Evolutionary conservation across 192 early-diverging fungal species (phyloP).

Genomic region (Coemansia sp.): DNA sequence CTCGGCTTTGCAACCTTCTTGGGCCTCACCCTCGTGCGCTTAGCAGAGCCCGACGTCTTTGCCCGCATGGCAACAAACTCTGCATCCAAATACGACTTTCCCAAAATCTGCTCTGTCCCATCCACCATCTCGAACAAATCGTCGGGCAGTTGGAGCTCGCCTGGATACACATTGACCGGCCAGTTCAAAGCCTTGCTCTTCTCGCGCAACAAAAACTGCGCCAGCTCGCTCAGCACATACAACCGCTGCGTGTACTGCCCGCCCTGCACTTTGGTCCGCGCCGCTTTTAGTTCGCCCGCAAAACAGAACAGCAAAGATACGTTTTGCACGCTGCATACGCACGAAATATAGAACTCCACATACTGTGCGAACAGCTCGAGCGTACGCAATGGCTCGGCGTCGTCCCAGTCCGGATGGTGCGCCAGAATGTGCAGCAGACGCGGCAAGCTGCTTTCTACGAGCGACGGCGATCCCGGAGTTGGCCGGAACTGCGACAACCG

Average conservation of each 20-base stretch:
- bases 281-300: slow-evolving; percentile 69
- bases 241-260: slow-evolving; percentile 57
- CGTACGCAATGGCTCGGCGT: slow-evolving; percentile 26
- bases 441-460: slow-evolving; percentile 61
- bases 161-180: slow-evolving; percentile 78
- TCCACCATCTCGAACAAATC: slow-evolving; percentile 63
- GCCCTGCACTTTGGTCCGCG: slow-evolving; percentile 1
- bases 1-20: neutral
- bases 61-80: slow-evolving; percentile 37
- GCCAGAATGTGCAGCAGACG: slow-evolving; percentile 76
- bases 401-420: slow-evolving; percentile 83
- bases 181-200: slow-evolving; percentile 73
- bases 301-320: slow-evolving; percentile 79
- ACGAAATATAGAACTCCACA: slow-evolving; percentile 82
- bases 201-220: slow-evolving; percentile 77
- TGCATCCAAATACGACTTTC: slow-evolving; percentile 26
- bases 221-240: slow-evolving; percentile 82
- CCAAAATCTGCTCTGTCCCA: slow-evolving; percentile 10
- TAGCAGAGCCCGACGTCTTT: slow-evolving; percentile 8
- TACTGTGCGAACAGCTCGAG: slow-evolving; percentile 64
- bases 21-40: slow-evolving; percentile 2
- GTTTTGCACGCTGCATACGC: slow-evolving; percentile 78
- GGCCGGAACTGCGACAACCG: slow-evolving; percentile 57
- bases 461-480: slow-evolving; percentile 46
- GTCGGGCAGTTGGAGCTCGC: slow-evolving; percentile 62